Base-by-base conservation (phyloP, 2,329 filamentous ascomycete species). In the Juglanconis oblonga region DNA sequence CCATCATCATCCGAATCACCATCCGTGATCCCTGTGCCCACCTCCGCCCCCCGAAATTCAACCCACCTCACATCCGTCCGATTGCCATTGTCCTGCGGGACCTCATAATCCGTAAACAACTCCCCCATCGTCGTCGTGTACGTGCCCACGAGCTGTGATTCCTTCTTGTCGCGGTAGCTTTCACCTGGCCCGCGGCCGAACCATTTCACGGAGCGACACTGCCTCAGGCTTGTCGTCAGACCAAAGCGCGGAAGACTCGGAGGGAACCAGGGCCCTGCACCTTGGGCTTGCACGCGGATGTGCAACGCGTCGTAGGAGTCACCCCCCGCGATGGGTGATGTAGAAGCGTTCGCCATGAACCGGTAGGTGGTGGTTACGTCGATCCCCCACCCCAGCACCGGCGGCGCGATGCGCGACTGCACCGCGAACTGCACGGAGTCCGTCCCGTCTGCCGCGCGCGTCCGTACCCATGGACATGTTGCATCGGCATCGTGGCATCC, bases 161-260 rank as follows among this genome's bases (percentile, higher is more conserved):
- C 69, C 69, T 89, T 88, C 74, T 82, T 87, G 73, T 91, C 88
- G 14, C 76, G 74, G 74, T 90, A 91, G 10, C 79, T 83, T 70
- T 90, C 87, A 2, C 84, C 84, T 0, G 86, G 85, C 0, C 88
- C 88, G 4, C 85, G 82, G 5, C 88, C 87, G 66, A 86, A 89
- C 87, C 87, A 91, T n/a, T 74, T 71, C 0, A 77, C 79, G 4
- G 68, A 65, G 4, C 73, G 68, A 31, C 79, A 71, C 17, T 65
- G 74, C 52, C 52, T 72, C 64, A 75, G 76, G 11, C 72, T 80
- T 65, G 74, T 79, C n/a, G 70, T 83, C 64, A 90, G 71, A 0
- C 88, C 88, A 61, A 90, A 80, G 14, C 87, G 79, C 0, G 87
- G 85, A 45, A 90, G 79, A 1, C 83, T 87, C 3, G 75, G 72